phyloP scores from a whole-genome alignment of 2,329 filamentous ascomycete species.

The Nothophoma quercina region DNA sequence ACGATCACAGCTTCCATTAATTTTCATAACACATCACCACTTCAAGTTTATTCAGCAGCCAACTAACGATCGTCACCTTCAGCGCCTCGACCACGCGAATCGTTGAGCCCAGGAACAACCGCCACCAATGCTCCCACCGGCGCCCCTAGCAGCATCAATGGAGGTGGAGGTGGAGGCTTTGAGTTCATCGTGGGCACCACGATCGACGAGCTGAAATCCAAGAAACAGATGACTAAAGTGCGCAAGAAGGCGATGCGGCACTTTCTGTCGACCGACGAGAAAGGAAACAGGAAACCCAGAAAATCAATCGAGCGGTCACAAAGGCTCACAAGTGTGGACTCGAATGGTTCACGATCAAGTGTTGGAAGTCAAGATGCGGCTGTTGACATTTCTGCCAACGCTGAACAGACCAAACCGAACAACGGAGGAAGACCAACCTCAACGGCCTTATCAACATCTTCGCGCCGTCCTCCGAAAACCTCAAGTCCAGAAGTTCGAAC shows the following conservation, averaged over 20 bases:
- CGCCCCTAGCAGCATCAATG: not conserved
- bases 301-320: not conserved
- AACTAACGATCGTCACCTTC: not conserved
- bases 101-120: conserved; percentile 22
- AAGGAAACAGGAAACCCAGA: conserved; percentile 11
- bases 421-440: conserved; percentile 10
- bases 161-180: conserved; percentile 24
- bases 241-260: conserved; percentile 48
- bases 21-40: not conserved
- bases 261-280: conserved; percentile 37
- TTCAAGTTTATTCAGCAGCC: not conserved
- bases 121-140: conserved; percentile 13
- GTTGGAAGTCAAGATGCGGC: conserved; percentile 22
- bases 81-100: conserved; percentile 18
- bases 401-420: not conserved
- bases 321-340: conserved; percentile 31
- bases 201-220: conserved; percentile 43
- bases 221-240: conserved; percentile 42
- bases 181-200: conserved; percentile 45
- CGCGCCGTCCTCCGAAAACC: conserved; percentile 2
- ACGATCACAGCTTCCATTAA: not conserved
- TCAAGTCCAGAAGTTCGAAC: conserved; percentile 10
- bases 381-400: conserved; percentile 7
- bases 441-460: conserved; percentile 8
- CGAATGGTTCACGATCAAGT: conserved; percentile 24